These are phyloP conservation scores for Buddleja alternifolia DNA, from an alignment of 257 asterid genomes.

Conservation along the genomic window DNA sequence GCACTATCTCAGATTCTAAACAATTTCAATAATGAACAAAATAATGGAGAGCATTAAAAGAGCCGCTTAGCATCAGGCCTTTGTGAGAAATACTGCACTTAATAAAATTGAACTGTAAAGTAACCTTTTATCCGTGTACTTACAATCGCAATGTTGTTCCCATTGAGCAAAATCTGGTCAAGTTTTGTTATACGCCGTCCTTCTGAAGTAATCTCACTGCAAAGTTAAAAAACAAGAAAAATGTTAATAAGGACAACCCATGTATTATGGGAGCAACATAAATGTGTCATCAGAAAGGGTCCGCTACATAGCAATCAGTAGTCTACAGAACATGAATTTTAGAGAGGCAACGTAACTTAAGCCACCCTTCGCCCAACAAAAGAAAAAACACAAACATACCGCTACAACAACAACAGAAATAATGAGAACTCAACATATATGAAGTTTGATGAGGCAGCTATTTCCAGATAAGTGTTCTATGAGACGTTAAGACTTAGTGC, in stretches of 20 bases:
- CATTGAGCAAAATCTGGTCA: constrained; percentile 90
- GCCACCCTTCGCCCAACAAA: too few species aligned
- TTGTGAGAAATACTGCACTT: neutral
- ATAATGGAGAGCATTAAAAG: neutral
- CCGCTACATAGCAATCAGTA: neutral
- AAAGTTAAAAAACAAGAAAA: constrained; percentile 4
- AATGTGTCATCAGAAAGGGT: neutral
- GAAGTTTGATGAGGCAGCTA: too few species aligned
- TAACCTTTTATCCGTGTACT: constrained; percentile 31
- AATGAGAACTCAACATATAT: neutral
- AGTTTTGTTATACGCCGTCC: constrained; percentile 90
- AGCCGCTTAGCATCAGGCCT: neutral
- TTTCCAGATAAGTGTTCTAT: neutral
- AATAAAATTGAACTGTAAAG: neutral
- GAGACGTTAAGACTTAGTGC: neutral
- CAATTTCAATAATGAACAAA: neutral
- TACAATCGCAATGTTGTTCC: constrained; percentile 96
- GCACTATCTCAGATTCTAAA: neutral
- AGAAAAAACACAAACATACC: neutral
- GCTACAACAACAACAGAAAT: neutral
- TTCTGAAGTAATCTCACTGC: constrained; percentile 91
- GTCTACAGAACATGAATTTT: neutral
- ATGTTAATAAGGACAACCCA: neutral
- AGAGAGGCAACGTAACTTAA: neutral
- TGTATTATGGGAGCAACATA: neutral